These are phyloP conservation scores for Letharia columbiana DNA, from an alignment of 495 filamentous ascomycete genomes.

Conservation along the genomic window DNA sequence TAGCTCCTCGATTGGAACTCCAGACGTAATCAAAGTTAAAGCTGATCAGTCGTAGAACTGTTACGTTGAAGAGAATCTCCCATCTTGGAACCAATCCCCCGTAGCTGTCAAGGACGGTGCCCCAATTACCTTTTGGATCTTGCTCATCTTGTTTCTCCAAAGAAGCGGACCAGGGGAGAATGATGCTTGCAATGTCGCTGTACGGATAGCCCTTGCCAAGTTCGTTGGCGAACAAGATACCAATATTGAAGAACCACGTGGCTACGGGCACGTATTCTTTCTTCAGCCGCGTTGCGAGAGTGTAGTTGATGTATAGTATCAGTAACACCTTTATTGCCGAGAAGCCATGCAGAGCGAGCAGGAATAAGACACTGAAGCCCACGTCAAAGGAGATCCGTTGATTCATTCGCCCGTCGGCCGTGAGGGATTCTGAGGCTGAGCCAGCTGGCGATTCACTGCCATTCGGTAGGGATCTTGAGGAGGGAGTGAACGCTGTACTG, in stretches of 20 bases:
- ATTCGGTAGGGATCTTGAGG: conserved; percentile 11
- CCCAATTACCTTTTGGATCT: conserved; percentile 45
- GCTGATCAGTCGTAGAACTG: conserved; percentile 84
- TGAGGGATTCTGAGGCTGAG: conserved; percentile 11
- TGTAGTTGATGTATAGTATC: conserved; percentile 76
- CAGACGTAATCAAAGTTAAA: conserved; percentile 98
- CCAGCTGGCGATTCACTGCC: conserved; percentile 12
- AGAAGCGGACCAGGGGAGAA: conserved; percentile 35
- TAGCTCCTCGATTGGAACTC: conserved; percentile 59
- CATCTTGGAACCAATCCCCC: conserved; percentile 79
- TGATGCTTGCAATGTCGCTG: conserved; percentile 46
- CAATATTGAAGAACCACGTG: conserved; percentile 95
- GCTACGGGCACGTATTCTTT: conserved; percentile 55
- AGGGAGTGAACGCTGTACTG: conserved; percentile 2
- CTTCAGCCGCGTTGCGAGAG: conserved; percentile 61
- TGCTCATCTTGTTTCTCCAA: conserved; percentile 18
- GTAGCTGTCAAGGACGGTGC: conserved; percentile 58
- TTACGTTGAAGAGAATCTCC: conserved; percentile 96
- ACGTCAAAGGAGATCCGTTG: conserved; percentile 79
- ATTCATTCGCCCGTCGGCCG: conserved; percentile 59
- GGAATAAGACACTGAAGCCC: conserved; percentile 68
- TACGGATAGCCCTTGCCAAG: conserved; percentile 69
- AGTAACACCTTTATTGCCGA: conserved; percentile 72
- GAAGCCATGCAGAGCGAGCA: conserved; percentile 72
- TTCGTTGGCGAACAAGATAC: conserved; percentile 83